Evolutionary conservation across 2,329 filamentous ascomycete species (phyloP), one percentile per base, ranked within the genome.

Genomic region (Hymenoscyphus scutula): DNA sequence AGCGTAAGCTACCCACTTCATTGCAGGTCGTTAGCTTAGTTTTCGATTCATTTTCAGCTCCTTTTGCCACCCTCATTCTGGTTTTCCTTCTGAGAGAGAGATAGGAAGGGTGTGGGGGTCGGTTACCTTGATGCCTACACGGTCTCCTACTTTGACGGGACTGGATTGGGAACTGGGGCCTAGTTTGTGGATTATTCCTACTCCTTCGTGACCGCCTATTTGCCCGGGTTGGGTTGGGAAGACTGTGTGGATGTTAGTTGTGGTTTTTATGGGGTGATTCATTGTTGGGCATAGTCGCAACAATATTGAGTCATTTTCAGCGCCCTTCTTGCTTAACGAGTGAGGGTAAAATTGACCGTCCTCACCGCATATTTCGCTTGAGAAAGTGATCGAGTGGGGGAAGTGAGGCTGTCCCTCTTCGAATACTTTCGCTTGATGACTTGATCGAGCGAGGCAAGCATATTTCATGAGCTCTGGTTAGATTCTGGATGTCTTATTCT

Each of bases 151-250:
- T 68, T 87, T 87, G 38, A 89, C 76, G 5, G 79, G 80, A 1
- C 82, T 77, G 41, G 69, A 73, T 58, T 87, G 84, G 23, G 82
- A 79, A 7, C 83, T 84, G 0, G 86, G 78, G 0, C 88, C 88
- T 64, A 90, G 77, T 71, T 88, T 87, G 51, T 88, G 85, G 34
- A 90, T 78, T 59, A 81, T 82, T 51, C 85, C 85, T 1, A 90
- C 83, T 19, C 88, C 88, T 75, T 90, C 88, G 70, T 90, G 88
- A 4, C 88, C 88, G 51, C 88, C 88, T 3, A 89, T 81, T 73
- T 89, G 87, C 10, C 84, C 84, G 41, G 80, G 74, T 70, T 81
- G 82, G 7, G 85, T 88, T 38, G 82, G 84, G 65, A 77, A 78
- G 1, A 90, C 80, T 11, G 77, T 29, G 79, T 65, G 23, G 76